Evolutionary conservation across 352 stramenopile genomes (phyloP), one percentile per base, ranked within the genome.

Genomic region (Pythium phragmitis): DNA sequence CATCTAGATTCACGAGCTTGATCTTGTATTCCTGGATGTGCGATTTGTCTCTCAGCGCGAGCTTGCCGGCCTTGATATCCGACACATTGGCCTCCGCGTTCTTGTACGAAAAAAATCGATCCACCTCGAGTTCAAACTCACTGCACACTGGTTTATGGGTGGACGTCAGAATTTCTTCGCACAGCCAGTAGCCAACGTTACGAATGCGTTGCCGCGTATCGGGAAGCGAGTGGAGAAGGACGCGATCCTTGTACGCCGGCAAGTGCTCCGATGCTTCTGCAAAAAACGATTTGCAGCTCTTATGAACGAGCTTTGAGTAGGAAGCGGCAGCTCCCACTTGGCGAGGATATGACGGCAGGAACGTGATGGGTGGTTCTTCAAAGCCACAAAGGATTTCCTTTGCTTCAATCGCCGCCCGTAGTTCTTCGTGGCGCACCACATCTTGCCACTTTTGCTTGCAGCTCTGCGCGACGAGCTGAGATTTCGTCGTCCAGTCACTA

Each of bases 361-460:
- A 96, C 4, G 61, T 63, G 50, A 96, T 94, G 0, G 73, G 56
- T 36, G 87, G 83, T 37, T 96, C 85, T 60, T 94, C 81, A 52
- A 96, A 96, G 0, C 87, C 87, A 52, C 80, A 92, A n/a, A 96
- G 89, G 12, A 92, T 79, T 52, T 96, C 87, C 34, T 94, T 94
- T 1, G 76, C 77, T 46, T 94, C 85, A 11, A 96, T 87, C 2
- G 78, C 82, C 4, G 75, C 76, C 11, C 76, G 71, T 7, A 96
- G 50, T 36, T 92, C 78, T 45, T 96, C 87, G 47, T 82, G 89
- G 9, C 85, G 74, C 26, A 93, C 57, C 33, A 96, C 45, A 21
- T 94, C 83, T 36, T 82, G 67, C 87, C 87, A 96, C 47, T 91
- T 91, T 0, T 65, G 70, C 33, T 69, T 60, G 9, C 83, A 74